Evolutionary conservation across 768 basidiomycete species (phyloP).

Genomic region (Naganishia antarctica): DNA sequence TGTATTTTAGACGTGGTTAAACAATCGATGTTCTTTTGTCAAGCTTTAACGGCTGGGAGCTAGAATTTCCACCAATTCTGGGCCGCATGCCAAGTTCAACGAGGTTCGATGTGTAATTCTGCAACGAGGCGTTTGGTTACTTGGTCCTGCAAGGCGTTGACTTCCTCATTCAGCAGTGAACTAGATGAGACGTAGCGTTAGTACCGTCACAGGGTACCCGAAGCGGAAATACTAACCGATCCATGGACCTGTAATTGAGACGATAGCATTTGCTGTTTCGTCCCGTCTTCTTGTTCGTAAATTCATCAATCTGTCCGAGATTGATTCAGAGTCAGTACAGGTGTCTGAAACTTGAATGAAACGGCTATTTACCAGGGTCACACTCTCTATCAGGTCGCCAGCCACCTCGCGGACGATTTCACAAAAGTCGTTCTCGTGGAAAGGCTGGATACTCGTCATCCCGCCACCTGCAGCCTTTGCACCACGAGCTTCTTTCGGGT

Average conservation of each 20-base stretch:
- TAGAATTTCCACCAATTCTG: no score
- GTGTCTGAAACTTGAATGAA: no score
- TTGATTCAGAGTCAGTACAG: no score
- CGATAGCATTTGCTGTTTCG: slow-evolving; percentile 78
- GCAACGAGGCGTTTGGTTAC: slow-evolving; percentile 44
- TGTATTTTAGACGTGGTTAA: no score
- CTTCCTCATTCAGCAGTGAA: slow-evolving; percentile 82
- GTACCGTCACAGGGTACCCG: no score
- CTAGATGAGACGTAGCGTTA: no score
- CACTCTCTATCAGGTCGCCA: slow-evolving; percentile 87
- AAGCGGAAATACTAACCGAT: slow-evolving; percentile 73
- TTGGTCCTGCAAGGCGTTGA: slow-evolving; percentile 66
- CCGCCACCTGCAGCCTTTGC: slow-evolving; percentile 42
- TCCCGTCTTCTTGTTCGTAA: slow-evolving; percentile 79
- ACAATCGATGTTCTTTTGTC: no score
- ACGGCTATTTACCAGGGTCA: slow-evolving; percentile 62
- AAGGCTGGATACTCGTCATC: slow-evolving; percentile 29
- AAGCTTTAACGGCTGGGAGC: no score
- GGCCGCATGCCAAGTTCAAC: no score
- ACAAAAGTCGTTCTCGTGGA: slow-evolving; percentile 96
- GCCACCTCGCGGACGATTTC: slow-evolving; percentile 88
- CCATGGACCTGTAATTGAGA: slow-evolving; percentile 94
- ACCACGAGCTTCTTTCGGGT: slow-evolving; percentile 10
- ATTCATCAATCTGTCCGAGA: slow-evolving; percentile 73
- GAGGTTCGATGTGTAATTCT: slow-evolving; percentile 51